phyloP scores from a whole-genome alignment of 163 green algal species.

The Chlorella variabilis region DNA sequence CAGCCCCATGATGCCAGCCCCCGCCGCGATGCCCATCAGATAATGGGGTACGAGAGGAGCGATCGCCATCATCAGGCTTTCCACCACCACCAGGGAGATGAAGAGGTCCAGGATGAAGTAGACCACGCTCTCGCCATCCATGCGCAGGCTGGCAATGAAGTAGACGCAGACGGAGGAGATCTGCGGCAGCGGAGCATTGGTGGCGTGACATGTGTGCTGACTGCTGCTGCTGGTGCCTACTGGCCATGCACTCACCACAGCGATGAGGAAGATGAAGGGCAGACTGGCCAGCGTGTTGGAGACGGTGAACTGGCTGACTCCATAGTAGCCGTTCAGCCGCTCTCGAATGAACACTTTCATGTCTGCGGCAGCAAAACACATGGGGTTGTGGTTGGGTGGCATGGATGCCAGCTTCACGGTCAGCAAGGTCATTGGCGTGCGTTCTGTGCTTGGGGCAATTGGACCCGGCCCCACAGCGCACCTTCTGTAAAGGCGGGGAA shows the following conservation, averaged over 20 bases:
- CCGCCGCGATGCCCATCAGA: conserved; percentile 75
- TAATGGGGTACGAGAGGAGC: conserved; percentile 70
- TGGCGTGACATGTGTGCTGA: too few species aligned
- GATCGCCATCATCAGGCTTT: conserved; percentile 70
- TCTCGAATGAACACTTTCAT: conserved; percentile 74
- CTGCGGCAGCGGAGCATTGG: too few species aligned
- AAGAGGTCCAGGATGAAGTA: conserved; percentile 80
- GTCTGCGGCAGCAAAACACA: neutral
- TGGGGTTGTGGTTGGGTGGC: neutral
- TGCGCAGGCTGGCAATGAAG: conserved; percentile 66
- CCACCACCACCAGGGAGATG: conserved; percentile 52
- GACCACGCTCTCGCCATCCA: conserved; percentile 55
- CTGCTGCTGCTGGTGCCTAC: too few species aligned
- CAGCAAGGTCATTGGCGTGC: too few species aligned
- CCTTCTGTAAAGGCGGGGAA: conserved; percentile 73
- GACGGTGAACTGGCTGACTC: conserved; percentile 53
- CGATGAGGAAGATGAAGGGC: conserved; percentile 78
- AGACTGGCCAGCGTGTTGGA: conserved; percentile 70
- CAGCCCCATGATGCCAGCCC: conserved; percentile 57
- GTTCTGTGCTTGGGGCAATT: too few species aligned
- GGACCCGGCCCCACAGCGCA: neutral
- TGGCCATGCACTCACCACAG: conserved; percentile 61
- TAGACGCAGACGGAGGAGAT: conserved; percentile 52
- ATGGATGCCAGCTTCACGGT: too few species aligned
- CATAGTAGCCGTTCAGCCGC: conserved; percentile 80